Evolutionary conservation across 2,329 filamentous ascomycete genomes (phyloP).

Genomic region (Fusarium cicatricum): DNA sequence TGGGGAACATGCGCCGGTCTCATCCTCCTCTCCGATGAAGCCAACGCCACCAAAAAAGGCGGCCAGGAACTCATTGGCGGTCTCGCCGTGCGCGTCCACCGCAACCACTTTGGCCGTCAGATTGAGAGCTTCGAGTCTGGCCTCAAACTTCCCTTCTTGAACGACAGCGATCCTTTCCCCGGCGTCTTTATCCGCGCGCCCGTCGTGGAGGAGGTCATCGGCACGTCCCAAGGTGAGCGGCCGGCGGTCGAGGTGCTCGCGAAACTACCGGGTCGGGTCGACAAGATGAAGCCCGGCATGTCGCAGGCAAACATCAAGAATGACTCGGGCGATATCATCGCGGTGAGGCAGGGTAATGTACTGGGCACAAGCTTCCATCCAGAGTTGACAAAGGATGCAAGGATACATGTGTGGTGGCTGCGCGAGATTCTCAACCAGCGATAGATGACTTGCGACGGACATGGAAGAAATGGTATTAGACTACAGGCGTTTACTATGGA

Average conservation of each 20-base stretch:
- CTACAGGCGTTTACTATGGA: slow-evolving; percentile 18
- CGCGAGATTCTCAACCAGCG: slow-evolving; percentile 60
- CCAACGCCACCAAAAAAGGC: slow-evolving; percentile 87
- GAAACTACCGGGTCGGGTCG: slow-evolving; percentile 53
- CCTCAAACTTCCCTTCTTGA: slow-evolving; percentile 76
- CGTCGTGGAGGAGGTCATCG: slow-evolving; percentile 83
- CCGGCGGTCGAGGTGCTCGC: slow-evolving; percentile 60
- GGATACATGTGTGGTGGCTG: slow-evolving; percentile 96
- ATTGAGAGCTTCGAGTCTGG: slow-evolving; percentile 87
- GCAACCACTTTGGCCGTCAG: slow-evolving; percentile 95
- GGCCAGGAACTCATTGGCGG: slow-evolving; percentile 95
- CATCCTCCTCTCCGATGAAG: slow-evolving; percentile 87
- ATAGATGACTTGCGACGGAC: slow-evolving; percentile 12
- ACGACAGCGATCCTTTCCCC: slow-evolving; percentile 61
- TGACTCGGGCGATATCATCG: slow-evolving; percentile 80
- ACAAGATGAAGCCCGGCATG: slow-evolving; percentile 49
- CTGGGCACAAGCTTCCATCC: slow-evolving; percentile 97
- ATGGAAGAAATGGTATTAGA: background rate
- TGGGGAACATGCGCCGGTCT: slow-evolving; percentile 98
- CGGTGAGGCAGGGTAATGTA: slow-evolving; percentile 88
- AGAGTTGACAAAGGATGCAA: slow-evolving; percentile 84
- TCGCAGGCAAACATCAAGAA: slow-evolving; percentile 50
- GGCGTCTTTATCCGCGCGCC: slow-evolving; percentile 95
- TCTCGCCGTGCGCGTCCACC: slow-evolving; percentile 86
- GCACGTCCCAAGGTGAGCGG: slow-evolving; percentile 40